Evolutionary conservation across 129 eudicot species (phyloP).

Genomic region (Chrysanthemum makinoi): DNA sequence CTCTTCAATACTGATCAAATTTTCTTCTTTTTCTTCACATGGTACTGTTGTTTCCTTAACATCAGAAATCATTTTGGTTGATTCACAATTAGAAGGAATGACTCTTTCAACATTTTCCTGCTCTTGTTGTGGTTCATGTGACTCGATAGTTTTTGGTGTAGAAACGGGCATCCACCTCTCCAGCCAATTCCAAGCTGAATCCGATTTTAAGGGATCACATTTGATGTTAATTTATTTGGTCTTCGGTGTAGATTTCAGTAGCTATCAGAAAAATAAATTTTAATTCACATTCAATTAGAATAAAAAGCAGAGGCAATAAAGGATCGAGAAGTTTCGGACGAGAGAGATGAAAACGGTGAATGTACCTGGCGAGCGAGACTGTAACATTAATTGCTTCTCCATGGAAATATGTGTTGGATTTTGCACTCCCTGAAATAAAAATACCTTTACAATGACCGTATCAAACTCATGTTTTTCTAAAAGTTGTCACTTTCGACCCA

Average conservation of each 20-base stretch:
- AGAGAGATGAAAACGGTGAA: neutral
- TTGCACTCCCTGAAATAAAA: conserved; percentile 46
- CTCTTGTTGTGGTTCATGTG: conserved; percentile 20
- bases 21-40: conserved; percentile 36
- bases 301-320: neutral
- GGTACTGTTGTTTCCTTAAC: conserved; percentile 29
- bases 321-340: neutral
- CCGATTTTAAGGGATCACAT: conserved; percentile 65
- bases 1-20: conserved; percentile 20
- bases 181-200: conserved; percentile 49
- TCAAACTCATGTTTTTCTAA: too few relatives aligned
- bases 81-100: neutral
- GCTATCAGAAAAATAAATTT: conserved; percentile 28
- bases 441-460: too few relatives aligned
- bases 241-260: conserved; percentile 66
- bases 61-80: neutral
- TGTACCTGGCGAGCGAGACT: conserved; percentile 84
- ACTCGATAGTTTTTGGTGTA: conserved; percentile 32
- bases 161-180: too few relatives aligned
- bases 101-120: neutral
- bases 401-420: conserved; percentile 44
- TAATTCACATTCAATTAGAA: conserved; percentile 13
- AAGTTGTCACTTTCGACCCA: too few relatives aligned
- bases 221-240: conserved; percentile 58
- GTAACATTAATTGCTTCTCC: conserved; percentile 71